Evolutionary conservation across 306 rosid species (phyloP), one percentile per base, ranked within the genome.

Genomic region (Hippophae tibetana): DNA sequence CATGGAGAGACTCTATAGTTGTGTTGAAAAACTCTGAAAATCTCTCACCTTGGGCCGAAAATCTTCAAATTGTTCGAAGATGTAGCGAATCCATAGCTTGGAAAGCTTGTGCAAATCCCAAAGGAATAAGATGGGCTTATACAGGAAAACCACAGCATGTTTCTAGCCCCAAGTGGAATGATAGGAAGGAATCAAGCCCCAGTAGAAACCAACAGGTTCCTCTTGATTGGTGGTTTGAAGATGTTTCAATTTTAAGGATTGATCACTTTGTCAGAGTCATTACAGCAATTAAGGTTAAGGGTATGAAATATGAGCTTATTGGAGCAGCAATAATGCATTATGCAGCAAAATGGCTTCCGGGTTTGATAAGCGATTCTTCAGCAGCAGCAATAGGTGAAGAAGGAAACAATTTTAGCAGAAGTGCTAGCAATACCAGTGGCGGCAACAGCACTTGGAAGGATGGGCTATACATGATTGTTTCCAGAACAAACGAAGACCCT

Each of bases 181-280:
- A 84, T 13, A 59, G 62, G 64, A 82, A 93, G 73, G 95, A 93
- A 52, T 76, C 90, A 7, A 93, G 90, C 70, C 95, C 99, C n/a
- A 72, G 87, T 66, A 79, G 70, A 78, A 86, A 69, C 56, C 95
- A 83, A 66, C 79, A 68, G 23, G 97, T 84, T 67, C 99, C 97
- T 66, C 81, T 89, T 14, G 97, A 93, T 76, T 93, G 99, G 99
- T 93, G 99, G 99, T 93, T 88, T 67, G 99, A 93, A 72, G 99
- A 93, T 64, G 89, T 75, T 61, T 84, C 97, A 2, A 84, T 93
- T 61, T 84, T 93, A 5, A 76, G 99, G 74, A 93, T 93, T 57
- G 99, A 93, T 77, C 99, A 93, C 58, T 93, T 82, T 79, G 89
- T 93, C 31, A 79, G 95, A 67, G 99, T 93, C 56, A 78, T 93